phyloP scores from a whole-genome alignment of 148 eudicot genomes.

The Camellia japonica region DNA sequence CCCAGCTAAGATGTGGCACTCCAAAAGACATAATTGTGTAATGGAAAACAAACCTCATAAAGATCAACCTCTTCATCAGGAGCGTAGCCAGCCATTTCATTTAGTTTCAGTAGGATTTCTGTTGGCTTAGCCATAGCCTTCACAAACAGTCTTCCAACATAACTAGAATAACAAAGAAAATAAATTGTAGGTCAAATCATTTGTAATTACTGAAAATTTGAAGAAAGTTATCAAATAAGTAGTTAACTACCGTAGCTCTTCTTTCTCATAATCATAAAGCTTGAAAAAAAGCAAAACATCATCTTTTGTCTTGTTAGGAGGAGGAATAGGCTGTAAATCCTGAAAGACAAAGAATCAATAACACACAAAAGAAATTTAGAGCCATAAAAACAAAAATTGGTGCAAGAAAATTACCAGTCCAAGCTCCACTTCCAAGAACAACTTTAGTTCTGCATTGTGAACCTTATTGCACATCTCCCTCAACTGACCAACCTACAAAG shows the following conservation, averaged over 20 bases:
- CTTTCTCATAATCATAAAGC: conserved; percentile 71
- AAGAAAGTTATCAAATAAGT: neutral
- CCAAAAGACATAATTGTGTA: neutral
- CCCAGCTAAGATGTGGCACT: neutral
- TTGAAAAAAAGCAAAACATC: conserved; percentile 69
- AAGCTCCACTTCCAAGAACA: conserved; percentile 67
- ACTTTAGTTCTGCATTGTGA: conserved; percentile 65
- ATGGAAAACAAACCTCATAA: conserved; percentile 25
- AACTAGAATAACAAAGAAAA: conserved; percentile 15
- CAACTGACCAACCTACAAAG: conserved; percentile 66
- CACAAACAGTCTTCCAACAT: conserved; percentile 25
- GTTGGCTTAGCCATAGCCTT: conserved; percentile 10
- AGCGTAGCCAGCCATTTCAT: conserved; percentile 37
- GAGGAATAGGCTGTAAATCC: conserved; percentile 58
- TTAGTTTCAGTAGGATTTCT: conserved; percentile 24
- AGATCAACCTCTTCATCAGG: conserved; percentile 36
- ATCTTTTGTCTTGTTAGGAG: conserved; percentile 64
- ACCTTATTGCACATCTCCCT: conserved; percentile 62
- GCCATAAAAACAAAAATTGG: neutral
- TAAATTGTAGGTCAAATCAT: neutral
- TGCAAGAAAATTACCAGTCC: conserved; percentile 49
- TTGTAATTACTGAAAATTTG: conserved; percentile 2
- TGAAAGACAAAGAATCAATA: conserved; percentile 11
- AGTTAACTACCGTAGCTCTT: conserved; percentile 53
- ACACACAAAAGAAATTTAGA: neutral